Percentiles rank a stretch among this genome's conserved stretches.
phyloP scores from a whole-genome alignment of 2,329 filamentous ascomycete genomes.

The Aspergillus uvarum region DNA sequence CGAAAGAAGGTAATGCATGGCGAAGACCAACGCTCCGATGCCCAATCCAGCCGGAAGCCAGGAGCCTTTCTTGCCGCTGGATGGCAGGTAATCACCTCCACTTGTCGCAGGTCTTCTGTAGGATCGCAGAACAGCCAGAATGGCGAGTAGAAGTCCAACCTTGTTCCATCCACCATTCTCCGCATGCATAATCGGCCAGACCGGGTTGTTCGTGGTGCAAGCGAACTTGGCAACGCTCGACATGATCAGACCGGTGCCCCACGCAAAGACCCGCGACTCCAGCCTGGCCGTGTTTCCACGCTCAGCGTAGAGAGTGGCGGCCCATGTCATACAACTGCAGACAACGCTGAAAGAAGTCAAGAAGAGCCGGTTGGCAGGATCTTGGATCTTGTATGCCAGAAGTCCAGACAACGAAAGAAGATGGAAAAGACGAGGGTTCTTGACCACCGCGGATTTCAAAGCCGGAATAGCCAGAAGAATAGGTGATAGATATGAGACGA shows the following conservation, averaged over 20 bases:
- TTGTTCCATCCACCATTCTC: conserved; percentile 92
- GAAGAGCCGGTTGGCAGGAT: conserved; percentile 74
- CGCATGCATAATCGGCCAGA: conserved; percentile 92
- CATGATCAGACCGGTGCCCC: conserved; percentile 75
- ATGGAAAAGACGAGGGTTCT: conserved; percentile 69
- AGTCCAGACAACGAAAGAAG: conserved; percentile 76
- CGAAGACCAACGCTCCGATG: conserved; percentile 81
- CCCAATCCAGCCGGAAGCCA: conserved; percentile 72
- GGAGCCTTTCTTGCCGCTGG: conserved; percentile 63
- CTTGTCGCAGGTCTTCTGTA: conserved; percentile 63
- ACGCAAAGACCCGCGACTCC: conserved; percentile 78
- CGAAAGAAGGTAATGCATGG: conserved; percentile 85
- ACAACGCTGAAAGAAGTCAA: conserved; percentile 76
- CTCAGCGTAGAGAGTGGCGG: conserved; percentile 76
- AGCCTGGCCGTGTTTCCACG: conserved; percentile 71
- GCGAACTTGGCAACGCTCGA: conserved; percentile 91
- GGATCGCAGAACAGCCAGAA: conserved; percentile 73
- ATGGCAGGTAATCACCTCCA: conserved; percentile 51
- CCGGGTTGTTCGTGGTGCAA: conserved; percentile 89
- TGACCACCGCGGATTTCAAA: conserved; percentile 66
- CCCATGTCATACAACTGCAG: conserved; percentile 80
- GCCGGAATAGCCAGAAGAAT: conserved; percentile 70
- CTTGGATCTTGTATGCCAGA: conserved; percentile 71
- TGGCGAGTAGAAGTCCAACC: conserved; percentile 70
- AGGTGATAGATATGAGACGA: conserved; percentile 82